Conservation (phyloP, 352 stramenopile species). For the Globisporangium parvum region DNA sequence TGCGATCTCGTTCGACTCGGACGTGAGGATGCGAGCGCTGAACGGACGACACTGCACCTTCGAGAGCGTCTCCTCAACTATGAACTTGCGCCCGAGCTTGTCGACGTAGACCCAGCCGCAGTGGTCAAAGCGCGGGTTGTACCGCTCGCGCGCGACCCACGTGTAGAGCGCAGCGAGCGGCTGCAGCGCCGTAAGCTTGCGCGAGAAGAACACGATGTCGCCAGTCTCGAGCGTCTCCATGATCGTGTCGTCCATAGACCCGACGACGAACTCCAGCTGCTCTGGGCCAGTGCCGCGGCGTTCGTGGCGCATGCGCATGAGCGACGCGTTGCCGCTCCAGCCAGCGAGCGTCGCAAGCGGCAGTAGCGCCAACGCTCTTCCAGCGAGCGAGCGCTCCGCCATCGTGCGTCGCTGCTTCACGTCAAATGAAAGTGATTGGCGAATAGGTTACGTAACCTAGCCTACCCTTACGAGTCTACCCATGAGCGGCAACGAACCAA, state of each 20-base stretch:
- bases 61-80: conserved; percentile 77
- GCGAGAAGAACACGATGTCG: conserved; percentile 75
- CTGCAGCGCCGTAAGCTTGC: conserved; percentile 66
- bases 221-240: conserved; percentile 84
- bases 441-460: too few relatives aligned
- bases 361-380: conserved; percentile 43
- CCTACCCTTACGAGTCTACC: too few relatives aligned
- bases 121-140: conserved; percentile 75
- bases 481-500: too few relatives aligned
- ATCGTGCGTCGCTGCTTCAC: neutral
- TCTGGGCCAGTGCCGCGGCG: conserved; percentile 22
- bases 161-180: conserved; percentile 67
- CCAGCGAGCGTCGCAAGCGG: conserved; percentile 45
- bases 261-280: conserved; percentile 56
- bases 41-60: conserved; percentile 79
- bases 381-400: conserved; percentile 23
- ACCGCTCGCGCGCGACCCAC: conserved; percentile 38
- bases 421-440: too few relatives aligned
- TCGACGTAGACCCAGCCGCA: conserved; percentile 80
- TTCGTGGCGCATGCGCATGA: conserved; percentile 44
- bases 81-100: conserved; percentile 71
- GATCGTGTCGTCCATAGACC: conserved; percentile 84
- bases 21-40: conserved; percentile 65
- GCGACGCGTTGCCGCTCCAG: conserved; percentile 67
- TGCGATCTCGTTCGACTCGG: conserved; percentile 68